Conservation (phyloP, 768 basidiomycete genomes). For the Amanita pseudoporphyria region DNA sequence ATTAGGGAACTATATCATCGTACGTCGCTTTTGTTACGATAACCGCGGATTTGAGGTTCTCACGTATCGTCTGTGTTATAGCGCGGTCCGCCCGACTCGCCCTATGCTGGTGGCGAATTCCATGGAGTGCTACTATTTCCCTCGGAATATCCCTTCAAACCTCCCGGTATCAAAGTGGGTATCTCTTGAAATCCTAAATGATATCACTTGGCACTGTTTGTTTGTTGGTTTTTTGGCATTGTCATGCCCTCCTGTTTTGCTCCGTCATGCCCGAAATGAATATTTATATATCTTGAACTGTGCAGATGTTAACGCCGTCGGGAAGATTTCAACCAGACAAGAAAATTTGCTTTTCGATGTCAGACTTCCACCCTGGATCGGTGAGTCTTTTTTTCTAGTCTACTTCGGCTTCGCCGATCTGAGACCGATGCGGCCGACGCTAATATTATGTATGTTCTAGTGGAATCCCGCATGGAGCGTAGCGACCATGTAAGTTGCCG, state of each 20-base stretch:
- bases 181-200: neutral
- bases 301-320: slow-evolving; percentile 83
- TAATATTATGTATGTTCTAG: slow-evolving; percentile 24
- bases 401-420: neutral
- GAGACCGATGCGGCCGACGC: neutral
- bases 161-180: slow-evolving; percentile 88
- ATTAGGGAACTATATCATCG: slow-evolving; percentile 91
- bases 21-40: slow-evolving; percentile 22
- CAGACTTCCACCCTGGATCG: slow-evolving; percentile 85
- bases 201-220: neutral
- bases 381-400: slow-evolving; percentile 36
- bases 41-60: slow-evolving; percentile 9
- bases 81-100: slow-evolving; percentile 92
- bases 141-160: slow-evolving; percentile 92
- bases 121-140: slow-evolving; percentile 91
- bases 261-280: too few relatives aligned
- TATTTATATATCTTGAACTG: slow-evolving; percentile 8
- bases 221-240: neutral
- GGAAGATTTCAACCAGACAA: slow-evolving; percentile 86
- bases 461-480: slow-evolving; percentile 98
- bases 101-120: slow-evolving; percentile 88
- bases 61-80: slow-evolving; percentile 20
- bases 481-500: slow-evolving; percentile 70
- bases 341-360: slow-evolving; percentile 99
- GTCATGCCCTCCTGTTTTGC: too few relatives aligned